A percentile compares a stretch with the other conserved stretches of the same genome.
These are phyloP conservation scores for Skeletonema menzelii DNA, from an alignment of 108 stramenopile species.

Conservation along the genomic window DNA sequence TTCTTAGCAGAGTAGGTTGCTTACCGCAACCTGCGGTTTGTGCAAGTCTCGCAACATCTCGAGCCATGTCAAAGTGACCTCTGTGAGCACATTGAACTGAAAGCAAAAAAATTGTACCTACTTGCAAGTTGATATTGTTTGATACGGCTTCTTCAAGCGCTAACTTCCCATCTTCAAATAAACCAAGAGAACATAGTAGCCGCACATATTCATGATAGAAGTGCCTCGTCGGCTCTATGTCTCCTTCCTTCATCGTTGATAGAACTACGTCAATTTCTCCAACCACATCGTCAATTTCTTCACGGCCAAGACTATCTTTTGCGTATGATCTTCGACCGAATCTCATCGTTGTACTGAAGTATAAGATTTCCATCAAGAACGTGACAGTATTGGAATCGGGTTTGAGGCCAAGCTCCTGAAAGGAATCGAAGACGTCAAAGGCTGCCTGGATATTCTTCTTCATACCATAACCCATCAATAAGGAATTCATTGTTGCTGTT, in stretches of 20 bases:
- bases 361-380: conserved; percentile 66
- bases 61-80: conserved; percentile 30
- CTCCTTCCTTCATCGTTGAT: conserved; percentile 54
- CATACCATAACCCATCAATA: conserved; percentile 44
- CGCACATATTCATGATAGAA: conserved; percentile 38
- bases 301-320: background rate
- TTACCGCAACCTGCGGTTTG: conserved; percentile 30
- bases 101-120: conserved; percentile 25
- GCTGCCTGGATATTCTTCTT: conserved; percentile 34
- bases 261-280: conserved; percentile 34
- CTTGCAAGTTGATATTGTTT: conserved; percentile 1
- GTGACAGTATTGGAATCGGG: conserved; percentile 63
- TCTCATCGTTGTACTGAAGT: conserved; percentile 17
- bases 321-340: background rate
- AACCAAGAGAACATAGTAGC: conserved; percentile 22
- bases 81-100: conserved; percentile 12
- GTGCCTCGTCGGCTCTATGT: conserved; percentile 30
- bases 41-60: conserved; percentile 16
- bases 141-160: conserved; percentile 25
- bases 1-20: conserved; percentile 10
- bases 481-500: conserved; percentile 39
- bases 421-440: conserved; percentile 37
- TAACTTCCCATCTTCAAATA: conserved; percentile 28
- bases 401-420: conserved; percentile 29
- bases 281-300: conserved; percentile 30